phyloP scores from a whole-genome alignment of 2,329 filamentous ascomycete genomes.

The Scolecobasidium constrictum region DNA sequence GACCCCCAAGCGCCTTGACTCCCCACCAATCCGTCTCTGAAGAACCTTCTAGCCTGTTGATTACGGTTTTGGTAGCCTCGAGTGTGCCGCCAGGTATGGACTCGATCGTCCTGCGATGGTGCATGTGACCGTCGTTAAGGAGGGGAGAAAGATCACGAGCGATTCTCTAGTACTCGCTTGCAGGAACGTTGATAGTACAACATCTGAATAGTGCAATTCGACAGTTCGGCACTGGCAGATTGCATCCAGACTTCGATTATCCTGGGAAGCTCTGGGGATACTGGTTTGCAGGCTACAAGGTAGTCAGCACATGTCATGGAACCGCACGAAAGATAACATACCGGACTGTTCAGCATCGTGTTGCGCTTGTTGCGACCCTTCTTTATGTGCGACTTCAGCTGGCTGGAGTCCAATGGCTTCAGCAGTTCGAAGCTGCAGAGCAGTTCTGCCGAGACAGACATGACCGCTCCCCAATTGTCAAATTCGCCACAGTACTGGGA shows the following conservation, averaged over 20 bases:
- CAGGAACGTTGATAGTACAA: too few species aligned
- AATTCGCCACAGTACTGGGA: conserved; percentile 94
- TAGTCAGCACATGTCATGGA: conserved; percentile 19
- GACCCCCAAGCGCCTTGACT: too few species aligned
- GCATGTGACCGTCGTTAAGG: too few species aligned
- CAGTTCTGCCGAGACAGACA: conserved; percentile 90
- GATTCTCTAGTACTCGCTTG: too few species aligned
- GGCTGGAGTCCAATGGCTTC: conserved; percentile 91
- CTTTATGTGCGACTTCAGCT: conserved; percentile 97
- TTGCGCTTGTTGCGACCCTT: conserved; percentile 92
- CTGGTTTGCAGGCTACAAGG: conserved; percentile 34
- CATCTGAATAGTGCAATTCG: too few species aligned
- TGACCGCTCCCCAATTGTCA: conserved; percentile 97
- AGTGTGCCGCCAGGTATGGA: too few species aligned
- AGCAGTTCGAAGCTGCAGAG: conserved; percentile 95
- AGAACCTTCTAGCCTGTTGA: too few species aligned
- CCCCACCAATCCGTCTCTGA: too few species aligned
- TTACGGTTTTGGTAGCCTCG: too few species aligned
- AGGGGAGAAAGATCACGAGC: too few species aligned
- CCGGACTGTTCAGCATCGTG: conserved; percentile 91
- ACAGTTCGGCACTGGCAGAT: too few species aligned
- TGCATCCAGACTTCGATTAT: background rate
- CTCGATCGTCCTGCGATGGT: too few species aligned
- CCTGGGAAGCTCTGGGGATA: conserved; percentile 36
- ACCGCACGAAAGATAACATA: conserved; percentile 41